Evolutionary conservation across 2,329 filamentous ascomycete genomes (phyloP), one percentile per base, ranked within the genome.

Genomic region (Sclerotinia nivalis): DNA sequence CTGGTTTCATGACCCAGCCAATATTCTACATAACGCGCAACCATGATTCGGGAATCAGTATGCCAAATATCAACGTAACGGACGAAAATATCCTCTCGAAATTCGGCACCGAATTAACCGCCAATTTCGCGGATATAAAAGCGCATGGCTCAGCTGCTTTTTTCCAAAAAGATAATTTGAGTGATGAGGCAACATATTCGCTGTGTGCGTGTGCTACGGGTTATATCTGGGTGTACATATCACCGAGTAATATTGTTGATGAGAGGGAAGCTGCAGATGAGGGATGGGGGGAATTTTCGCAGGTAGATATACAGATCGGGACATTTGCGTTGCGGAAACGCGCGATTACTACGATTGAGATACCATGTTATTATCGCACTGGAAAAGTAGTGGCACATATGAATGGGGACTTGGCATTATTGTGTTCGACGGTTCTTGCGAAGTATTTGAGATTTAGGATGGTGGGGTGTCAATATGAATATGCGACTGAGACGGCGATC

Each of bases 111-210:
- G 74, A 75, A 52, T 69, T 77, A 1, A 76, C 73, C 0, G 76
- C 75, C 22, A 77, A 77, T 61, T 77, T 76, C 45, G 75, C 75
- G 4, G 76, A 77, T 45, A 77, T 77, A 55, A 72, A 71, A 70
- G 71, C 71, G 0, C 70, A 74, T 49, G 74, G 73, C 4, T 50
- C 74, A 1, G 73, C 74, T 50, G 74, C 76, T 1, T 77, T 77
- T 65, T 74, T 76, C 56, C 70, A 72, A 28, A 76, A 76, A 45
- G 20, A 70, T 10, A 77, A 77, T 47, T 15, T 59, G 0, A 76
- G 75, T 18, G 71, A 72, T n/a, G 68, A 65, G 13, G 67, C 71
- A 2, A 68, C 25, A 3, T 77, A 77, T 68, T 76, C 74, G 10
- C 56, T 77, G 13, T 76, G 73, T 58, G 70, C 74, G 4, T 77